phyloP scores from a whole-genome alignment of 2,329 filamentous ascomycete genomes.

The Monosporascus ibericus region DNA sequence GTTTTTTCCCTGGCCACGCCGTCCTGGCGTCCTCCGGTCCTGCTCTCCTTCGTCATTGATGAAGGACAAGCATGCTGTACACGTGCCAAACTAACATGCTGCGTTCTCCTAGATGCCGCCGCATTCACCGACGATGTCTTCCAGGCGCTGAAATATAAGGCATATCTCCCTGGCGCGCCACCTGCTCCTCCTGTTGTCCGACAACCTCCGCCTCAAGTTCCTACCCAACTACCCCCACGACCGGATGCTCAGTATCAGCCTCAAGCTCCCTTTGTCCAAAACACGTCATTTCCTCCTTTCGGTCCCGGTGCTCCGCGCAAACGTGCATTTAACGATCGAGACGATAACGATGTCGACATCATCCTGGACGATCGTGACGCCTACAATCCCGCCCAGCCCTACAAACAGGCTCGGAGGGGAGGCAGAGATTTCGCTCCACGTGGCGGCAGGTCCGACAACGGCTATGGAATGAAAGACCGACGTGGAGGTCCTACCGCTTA shows the following conservation, averaged over 20 bases:
- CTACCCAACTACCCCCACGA: slow-evolving; percentile 10
- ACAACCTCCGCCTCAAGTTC: slow-evolving; percentile 7
- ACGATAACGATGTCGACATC: slow-evolving; percentile 33
- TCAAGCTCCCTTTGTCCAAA: slow-evolving; percentile 9
- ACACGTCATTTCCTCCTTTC: slow-evolving; percentile 5
- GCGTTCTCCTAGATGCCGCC: slow-evolving; percentile 39
- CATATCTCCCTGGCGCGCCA: slow-evolving; percentile 51
- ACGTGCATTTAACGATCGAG: slow-evolving; percentile 49
- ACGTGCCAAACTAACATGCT: slow-evolving; percentile 2
- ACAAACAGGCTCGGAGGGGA: slow-evolving; percentile 56
- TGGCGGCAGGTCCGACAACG: slow-evolving; percentile 29
- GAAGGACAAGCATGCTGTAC: neutral
- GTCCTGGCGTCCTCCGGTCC: no score
- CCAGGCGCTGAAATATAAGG: slow-evolving; percentile 54
- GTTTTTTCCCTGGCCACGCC: neutral
- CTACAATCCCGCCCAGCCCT: slow-evolving; percentile 34
- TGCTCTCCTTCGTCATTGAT: neutral
- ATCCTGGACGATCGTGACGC: slow-evolving; percentile 19
- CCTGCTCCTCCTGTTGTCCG: slow-evolving; percentile 31
- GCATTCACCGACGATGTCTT: slow-evolving; percentile 69
- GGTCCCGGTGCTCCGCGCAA: slow-evolving; percentile 36
- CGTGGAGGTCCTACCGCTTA: slow-evolving; percentile 10
- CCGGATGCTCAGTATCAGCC: slow-evolving; percentile 6
- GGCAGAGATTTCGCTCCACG: slow-evolving; percentile 27
- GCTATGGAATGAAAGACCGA: slow-evolving; percentile 24